Conservation (phyloP, 306 rosid species). For the Alnus glutinosa region DNA sequence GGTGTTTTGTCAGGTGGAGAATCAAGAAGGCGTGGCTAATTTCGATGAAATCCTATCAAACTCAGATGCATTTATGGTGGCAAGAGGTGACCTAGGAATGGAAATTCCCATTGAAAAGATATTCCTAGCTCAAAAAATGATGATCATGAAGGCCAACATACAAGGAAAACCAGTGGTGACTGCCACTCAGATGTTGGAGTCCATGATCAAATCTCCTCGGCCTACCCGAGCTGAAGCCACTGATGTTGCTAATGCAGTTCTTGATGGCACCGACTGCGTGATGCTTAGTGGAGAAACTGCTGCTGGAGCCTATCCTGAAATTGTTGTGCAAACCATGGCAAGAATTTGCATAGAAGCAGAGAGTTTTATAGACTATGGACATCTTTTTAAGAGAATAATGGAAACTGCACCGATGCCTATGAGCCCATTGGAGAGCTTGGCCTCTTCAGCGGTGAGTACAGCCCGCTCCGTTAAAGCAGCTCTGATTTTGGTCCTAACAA, state of each 20-base stretch:
- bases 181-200: neutral
- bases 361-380: neutral
- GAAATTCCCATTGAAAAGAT: neutral
- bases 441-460: neutral
- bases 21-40: neutral
- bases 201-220: neutral
- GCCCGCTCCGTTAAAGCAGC: neutral
- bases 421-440: neutral
- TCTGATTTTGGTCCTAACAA: neutral
- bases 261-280: neutral
- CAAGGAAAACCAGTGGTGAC: neutral
- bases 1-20: neutral
- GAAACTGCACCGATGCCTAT: neutral
- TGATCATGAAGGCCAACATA: neutral
- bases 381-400: neutral
- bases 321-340: neutral
- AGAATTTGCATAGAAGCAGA: neutral
- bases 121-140: neutral
- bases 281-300: neutral
- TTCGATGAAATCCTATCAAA: neutral
- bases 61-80: neutral
- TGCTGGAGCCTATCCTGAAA: neutral
- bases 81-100: neutral
- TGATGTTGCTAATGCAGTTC: neutral
- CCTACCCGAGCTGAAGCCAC: neutral